Evolutionary conservation across 257 asterid genomes (phyloP).

Genomic region (Solanum chmielewskii): DNA sequence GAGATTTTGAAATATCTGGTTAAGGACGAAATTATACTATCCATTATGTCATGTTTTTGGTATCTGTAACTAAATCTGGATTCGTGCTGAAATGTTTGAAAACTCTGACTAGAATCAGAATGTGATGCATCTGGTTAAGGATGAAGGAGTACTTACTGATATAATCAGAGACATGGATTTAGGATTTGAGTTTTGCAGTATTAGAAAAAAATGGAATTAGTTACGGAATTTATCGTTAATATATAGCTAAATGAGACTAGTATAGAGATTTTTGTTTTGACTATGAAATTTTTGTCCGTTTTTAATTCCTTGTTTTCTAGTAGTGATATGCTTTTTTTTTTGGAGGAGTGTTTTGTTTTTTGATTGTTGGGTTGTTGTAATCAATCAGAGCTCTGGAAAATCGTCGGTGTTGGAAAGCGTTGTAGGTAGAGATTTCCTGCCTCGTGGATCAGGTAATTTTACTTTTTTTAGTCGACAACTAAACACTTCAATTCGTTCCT

Average conservation of each 20-base stretch:
- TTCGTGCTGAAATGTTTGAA: background rate
- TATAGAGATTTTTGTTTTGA: no score
- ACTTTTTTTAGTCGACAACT: background rate
- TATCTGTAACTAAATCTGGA: background rate
- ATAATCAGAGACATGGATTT: background rate
- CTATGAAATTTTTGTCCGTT: background rate
- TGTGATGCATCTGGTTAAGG: fast-evolving
- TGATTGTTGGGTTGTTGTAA: background rate
- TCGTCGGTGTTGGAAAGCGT: constrained; percentile 96
- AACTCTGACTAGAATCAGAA: background rate
- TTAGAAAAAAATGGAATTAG: background rate
- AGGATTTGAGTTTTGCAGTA: background rate
- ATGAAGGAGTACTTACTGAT: background rate
- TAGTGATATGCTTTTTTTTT: background rate
- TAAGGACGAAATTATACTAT: background rate
- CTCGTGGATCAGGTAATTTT: constrained; percentile 93
- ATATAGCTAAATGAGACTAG: background rate
- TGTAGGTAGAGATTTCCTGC: constrained; percentile 93
- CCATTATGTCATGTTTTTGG: no score
- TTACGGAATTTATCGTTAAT: no score
- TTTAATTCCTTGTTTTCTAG: background rate
- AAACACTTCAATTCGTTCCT: background rate
- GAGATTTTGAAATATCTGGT: background rate
- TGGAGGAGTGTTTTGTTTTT: background rate
- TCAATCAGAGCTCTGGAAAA: constrained; percentile 84